phyloP scores from a whole-genome alignment of 768 basidiomycete species.

The Coprinopsis cinerea region DNA sequence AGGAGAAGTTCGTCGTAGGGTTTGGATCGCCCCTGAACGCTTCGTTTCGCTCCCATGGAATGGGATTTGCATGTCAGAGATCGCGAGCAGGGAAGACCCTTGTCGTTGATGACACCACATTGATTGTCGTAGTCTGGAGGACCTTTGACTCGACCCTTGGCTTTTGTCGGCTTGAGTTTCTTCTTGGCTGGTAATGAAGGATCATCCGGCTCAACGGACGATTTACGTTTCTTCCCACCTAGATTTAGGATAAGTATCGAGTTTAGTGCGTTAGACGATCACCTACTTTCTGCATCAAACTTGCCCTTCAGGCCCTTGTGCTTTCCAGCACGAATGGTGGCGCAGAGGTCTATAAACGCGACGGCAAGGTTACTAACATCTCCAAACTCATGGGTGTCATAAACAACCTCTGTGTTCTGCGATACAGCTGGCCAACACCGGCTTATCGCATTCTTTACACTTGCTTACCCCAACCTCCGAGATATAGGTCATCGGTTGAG shows the following conservation, averaged over 20 bases:
- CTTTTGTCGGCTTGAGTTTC: conserved; percentile 66
- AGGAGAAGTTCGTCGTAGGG: conserved; percentile 81
- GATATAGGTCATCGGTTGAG: conserved; percentile 61
- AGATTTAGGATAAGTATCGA: conserved; percentile 17
- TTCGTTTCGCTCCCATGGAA: conserved; percentile 93
- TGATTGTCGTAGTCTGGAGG: conserved; percentile 89
- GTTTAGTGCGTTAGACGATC: conserved; percentile 14
- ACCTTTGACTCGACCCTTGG: conserved; percentile 75
- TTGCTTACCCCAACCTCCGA: conserved; percentile 59
- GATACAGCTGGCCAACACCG: conserved; percentile 68
- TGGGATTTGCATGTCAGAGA: conserved; percentile 98
- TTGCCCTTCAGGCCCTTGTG: conserved; percentile 56
- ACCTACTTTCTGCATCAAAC: conserved; percentile 40
- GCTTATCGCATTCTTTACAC: conserved; percentile 80
- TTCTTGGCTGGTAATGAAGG: conserved; percentile 66
- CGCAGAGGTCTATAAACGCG: conserved; percentile 53
- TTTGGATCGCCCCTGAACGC: conserved; percentile 80
- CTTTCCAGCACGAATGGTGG: conserved; percentile 45
- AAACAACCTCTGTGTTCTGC: conserved; percentile 65
- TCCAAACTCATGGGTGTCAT: not conserved
- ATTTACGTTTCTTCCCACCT: conserved; percentile 73
- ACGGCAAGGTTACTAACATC: conserved; percentile 6
- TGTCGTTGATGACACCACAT: conserved; percentile 97
- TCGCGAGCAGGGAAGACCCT: conserved; percentile 85
- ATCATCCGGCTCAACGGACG: conserved; percentile 66